Conservation (phyloP, 2,329 filamentous ascomycete genomes). For the Pseudomassariella vexata region DNA sequence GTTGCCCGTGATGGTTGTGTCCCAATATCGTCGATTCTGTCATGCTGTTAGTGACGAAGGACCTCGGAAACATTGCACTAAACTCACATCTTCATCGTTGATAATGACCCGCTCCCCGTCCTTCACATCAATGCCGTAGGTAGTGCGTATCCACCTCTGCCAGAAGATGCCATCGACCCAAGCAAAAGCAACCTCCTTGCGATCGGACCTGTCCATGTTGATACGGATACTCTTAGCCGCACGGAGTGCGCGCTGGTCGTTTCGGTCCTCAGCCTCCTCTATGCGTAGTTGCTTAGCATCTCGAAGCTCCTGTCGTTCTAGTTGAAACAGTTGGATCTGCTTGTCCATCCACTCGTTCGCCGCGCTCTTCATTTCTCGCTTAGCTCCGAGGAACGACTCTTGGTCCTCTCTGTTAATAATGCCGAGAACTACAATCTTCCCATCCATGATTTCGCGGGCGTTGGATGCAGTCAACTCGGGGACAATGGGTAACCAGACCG, state of each 20-base stretch:
- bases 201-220: constrained; percentile 80
- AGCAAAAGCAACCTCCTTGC: constrained; percentile 87
- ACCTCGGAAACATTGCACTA: neutral
- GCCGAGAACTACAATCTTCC: constrained; percentile 89
- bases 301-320: constrained; percentile 86
- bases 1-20: constrained; percentile 81
- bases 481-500: constrained; percentile 92
- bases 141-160: constrained; percentile 95
- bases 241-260: constrained; percentile 80
- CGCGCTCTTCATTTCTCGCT: constrained; percentile 89
- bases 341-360: constrained; percentile 98
- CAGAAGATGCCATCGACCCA: constrained; percentile 98
- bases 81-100: constrained; percentile 90
- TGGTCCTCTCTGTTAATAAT: constrained; percentile 76
- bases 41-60: constrained; percentile 26
- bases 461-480: constrained; percentile 90
- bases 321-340: constrained; percentile 83
- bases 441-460: constrained; percentile 89
- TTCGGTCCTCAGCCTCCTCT: constrained; percentile 90
- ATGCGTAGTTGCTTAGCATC: constrained; percentile 93
- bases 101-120: constrained; percentile 91
- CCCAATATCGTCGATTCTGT: constrained; percentile 92
- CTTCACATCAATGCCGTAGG: constrained; percentile 83
- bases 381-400: constrained; percentile 71
- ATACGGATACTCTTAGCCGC: constrained; percentile 88